Evolutionary conservation across 1,284 basidiomycete genomes (phyloP), one percentile per base, ranked within the genome.

Genomic region (Ganoderma multipileum): DNA sequence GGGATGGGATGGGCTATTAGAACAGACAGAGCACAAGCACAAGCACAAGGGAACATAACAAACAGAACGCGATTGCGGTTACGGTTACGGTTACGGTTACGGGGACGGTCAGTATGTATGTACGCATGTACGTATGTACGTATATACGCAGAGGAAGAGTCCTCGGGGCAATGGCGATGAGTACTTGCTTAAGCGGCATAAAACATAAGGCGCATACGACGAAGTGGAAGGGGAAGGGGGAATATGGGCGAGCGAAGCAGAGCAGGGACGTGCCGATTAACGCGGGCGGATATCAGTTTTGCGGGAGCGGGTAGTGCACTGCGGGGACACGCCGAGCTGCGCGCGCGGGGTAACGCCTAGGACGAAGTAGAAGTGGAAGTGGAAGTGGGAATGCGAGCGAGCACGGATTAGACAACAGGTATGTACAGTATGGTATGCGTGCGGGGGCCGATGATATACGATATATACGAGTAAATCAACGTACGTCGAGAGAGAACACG

Each of bases 381-480:
- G n/a, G n/a, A 3, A 44, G 5, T 7, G 4, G 9, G 38, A 39
- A 11, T 11, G 9, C 38, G 38, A 36, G 36, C 4, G 38, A 39
- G 44, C n/a, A 42, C 28, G 44, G 30, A 41, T 30, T 42, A 50
- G 44, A n/a, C 16, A 30, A 47, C 52, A 55, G 52, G 52, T 55
- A 55, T 64, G 68, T 68, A 68, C 66, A 63, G 67, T 72, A 68
- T 68, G 65, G 67, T 72, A 70, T 72, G 66, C 28, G 63, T 39
- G n/a, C 18, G 20, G n/a, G 38, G 14, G 41, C 23, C 11, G 58
- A 26, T 63, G 68, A 68, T 68, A 68, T 67, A 70, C 58, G 68
- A 67, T 70, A 74, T 73, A 69, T 71, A 73, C 67, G 66, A 68
- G 73, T 72, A 72, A 74, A 66, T 72, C 71, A 72, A 67, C 54